These are phyloP conservation scores for Barnettozyma siamensis DNA, from an alignment of 805 yeast species.

Conservation along the genomic window DNA sequence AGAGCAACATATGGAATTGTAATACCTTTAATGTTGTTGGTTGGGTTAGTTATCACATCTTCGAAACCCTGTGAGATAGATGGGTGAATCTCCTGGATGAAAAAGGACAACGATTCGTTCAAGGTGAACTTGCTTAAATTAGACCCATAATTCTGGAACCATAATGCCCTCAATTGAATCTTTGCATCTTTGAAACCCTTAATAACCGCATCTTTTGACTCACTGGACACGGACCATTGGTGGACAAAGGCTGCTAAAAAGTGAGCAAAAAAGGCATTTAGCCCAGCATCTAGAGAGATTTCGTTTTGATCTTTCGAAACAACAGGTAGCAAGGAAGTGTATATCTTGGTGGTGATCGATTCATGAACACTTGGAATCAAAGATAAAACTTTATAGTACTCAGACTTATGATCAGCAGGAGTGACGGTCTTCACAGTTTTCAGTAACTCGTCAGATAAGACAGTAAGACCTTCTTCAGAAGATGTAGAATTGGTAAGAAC, in stretches of 20 bases:
- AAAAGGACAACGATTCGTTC: slow-evolving; percentile 9
- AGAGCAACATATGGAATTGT: slow-evolving; percentile 49
- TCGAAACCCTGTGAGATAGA: slow-evolving; percentile 28
- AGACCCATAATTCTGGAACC: slow-evolving; percentile 53
- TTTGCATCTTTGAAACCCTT: slow-evolving; percentile 66
- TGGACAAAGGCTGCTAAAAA: slow-evolving; percentile 28
- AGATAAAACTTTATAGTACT: slow-evolving; percentile 42
- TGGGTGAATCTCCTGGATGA: slow-evolving; percentile 22
- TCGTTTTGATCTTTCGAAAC: slow-evolving; percentile 77
- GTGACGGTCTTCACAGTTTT: slow-evolving; percentile 54
- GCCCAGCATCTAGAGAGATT: slow-evolving; percentile 41
- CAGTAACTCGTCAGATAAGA: slow-evolving; percentile 46
- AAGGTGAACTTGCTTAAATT: slow-evolving; percentile 17
- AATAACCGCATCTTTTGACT: slow-evolving; percentile 23
- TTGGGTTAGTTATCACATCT: slow-evolving; percentile 48
- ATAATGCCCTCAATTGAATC: slow-evolving; percentile 52
- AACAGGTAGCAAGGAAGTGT: slow-evolving; percentile 42
- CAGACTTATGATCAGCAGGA: slow-evolving; percentile 58
- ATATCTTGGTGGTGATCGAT: slow-evolving; percentile 33
- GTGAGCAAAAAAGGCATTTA: slow-evolving; percentile 45
- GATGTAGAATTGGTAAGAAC: slow-evolving; percentile 32
- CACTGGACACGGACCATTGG: slow-evolving; percentile 15
- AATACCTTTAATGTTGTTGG: slow-evolving; percentile 37
- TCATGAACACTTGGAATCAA: slow-evolving; percentile 24
- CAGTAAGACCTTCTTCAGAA: slow-evolving; percentile 25